Evolutionary conservation across 2,329 filamentous ascomycete species (phyloP), one percentile per base, ranked within the genome.

Genomic region (Dryadomyces quercus-mongolicae): DNA sequence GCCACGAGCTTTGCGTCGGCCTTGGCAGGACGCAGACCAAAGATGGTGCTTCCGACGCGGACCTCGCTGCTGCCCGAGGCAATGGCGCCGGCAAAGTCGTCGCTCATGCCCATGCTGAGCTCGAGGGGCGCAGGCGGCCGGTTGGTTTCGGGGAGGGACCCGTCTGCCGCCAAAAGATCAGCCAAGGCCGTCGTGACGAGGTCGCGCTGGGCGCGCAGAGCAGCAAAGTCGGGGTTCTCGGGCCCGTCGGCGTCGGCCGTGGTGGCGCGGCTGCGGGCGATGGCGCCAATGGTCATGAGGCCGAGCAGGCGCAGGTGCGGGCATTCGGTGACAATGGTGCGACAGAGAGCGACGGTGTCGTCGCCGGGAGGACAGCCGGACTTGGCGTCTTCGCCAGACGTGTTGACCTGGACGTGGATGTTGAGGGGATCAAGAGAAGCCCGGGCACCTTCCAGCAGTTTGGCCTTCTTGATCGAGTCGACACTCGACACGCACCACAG

Each of bases 21-120:
- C 76, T 85, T 94, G 42, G 80, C 74, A 16, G 89, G 89, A 64
- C 93, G 78, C 64, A 83, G 73, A 1, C 93, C 93, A 67, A 98
- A 98, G 55, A 98, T 95, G 2, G 88, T 92, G 65, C 89, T 97
- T 1, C 93, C 93, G 9, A 98, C 82, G 55, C 93, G 79, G 6
- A 98, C 91, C 74, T 97, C 90, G 61, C 81, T 77, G 70, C 91
- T 96, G 0, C 93, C 93, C 73, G 89, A 73, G 13, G 69, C 71
- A 64, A 97, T 84, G 0, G 93, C 93, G 8, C 85, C 86, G 72
- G 95, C 91, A 67, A 92, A 98, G 68, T 98, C 93, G 64, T 88
- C 83, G 66, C 90, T 96, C 93, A 98, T 98, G 7, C 92, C 92
- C 92, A 98, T 98, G 69, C 91, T 96, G 69, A 97, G 68, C 73